A percentile compares a stretch with the other conserved stretches of the same genome.
Evolutionary conservation across 805 yeast species (phyloP).

Genomic region (Yamadazyma insecticola): DNA sequence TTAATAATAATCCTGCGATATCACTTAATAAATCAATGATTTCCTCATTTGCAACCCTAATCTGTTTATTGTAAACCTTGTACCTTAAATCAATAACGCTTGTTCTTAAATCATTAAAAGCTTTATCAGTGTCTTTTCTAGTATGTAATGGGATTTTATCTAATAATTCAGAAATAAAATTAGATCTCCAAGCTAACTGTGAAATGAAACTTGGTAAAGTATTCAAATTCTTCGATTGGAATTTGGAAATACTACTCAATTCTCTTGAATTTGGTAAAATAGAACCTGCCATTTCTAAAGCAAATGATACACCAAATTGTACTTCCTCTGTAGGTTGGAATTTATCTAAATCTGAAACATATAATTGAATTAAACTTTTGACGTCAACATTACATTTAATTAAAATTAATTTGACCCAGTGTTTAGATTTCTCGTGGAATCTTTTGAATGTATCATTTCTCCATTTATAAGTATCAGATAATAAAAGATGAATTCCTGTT

Average conservation of each 20-base stretch:
- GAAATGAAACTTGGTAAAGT: conserved; percentile 71
- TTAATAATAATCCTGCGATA: conserved; percentile 32
- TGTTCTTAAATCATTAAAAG: conserved; percentile 22
- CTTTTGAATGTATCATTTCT: conserved; percentile 61
- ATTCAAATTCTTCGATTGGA: conserved; percentile 39
- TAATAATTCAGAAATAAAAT: conserved; percentile 30
- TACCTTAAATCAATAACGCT: conserved; percentile 16
- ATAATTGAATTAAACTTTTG: conserved; percentile 73
- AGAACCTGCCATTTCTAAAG: conserved; percentile 80
- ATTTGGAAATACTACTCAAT: conserved; percentile 43
- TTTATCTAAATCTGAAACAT: conserved; percentile 49
- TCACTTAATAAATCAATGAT: conserved; percentile 43
- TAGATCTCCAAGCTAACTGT: conserved; percentile 68
- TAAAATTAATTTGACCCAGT: conserved; percentile 64
- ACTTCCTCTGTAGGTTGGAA: conserved; percentile 26
- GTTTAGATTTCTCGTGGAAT: conserved; percentile 53
- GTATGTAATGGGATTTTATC: conserved; percentile 24
- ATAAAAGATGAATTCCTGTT: conserved; percentile 47
- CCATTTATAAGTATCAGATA: conserved; percentile 76
- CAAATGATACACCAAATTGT: conserved; percentile 84
- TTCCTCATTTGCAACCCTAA: conserved; percentile 16
- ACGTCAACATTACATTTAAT: conserved; percentile 64
- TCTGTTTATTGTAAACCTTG: conserved; percentile 7
- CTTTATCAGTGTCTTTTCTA: conserved; percentile 21
- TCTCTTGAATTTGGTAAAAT: conserved; percentile 67